phyloP scores from a whole-genome alignment of 1,284 basidiomycete species.

The Cryptococcus sp. region DNA sequence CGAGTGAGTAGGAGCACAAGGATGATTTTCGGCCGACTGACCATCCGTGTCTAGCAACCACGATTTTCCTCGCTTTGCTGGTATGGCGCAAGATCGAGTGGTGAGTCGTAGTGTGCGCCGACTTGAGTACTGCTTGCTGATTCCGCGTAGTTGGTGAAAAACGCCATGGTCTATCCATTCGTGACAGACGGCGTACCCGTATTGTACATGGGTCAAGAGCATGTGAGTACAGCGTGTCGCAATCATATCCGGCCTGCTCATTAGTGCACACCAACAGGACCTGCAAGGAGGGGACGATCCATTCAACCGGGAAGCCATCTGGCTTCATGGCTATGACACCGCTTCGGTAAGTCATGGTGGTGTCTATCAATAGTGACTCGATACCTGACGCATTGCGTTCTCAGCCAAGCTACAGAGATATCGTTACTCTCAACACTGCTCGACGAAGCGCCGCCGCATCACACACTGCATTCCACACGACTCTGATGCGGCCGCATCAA shows the following conservation, averaged over 20 bases:
- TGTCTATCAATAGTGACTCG: constrained; percentile 54
- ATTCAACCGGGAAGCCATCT: constrained; percentile 52
- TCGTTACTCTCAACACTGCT: constrained; percentile 63
- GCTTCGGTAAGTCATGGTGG: constrained; percentile 42
- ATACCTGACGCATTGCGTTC: constrained; percentile 62
- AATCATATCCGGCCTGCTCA: constrained; percentile 1
- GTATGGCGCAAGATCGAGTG: constrained; percentile 33
- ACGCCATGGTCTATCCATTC: constrained; percentile 56
- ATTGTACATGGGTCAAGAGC: constrained; percentile 62
- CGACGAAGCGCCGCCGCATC: constrained; percentile 61
- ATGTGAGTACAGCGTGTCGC: constrained; percentile 28
- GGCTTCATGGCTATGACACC: constrained; percentile 55
- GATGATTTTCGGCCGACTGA: background rate
- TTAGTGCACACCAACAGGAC: constrained; percentile 44
- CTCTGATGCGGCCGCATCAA: constrained; percentile 57
- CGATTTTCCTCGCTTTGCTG: constrained; percentile 54
- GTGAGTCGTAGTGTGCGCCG: constrained; percentile 30
- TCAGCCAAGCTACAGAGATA: constrained; percentile 60
- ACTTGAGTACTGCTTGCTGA: constrained; percentile 12
- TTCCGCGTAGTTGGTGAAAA: constrained; percentile 47
- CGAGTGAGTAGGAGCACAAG: constrained; percentile 38
- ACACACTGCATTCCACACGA: constrained; percentile 60
- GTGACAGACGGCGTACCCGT: constrained; percentile 61
- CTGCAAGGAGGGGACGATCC: constrained; percentile 57
- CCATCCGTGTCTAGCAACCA: constrained; percentile 46